Evolutionary conservation across 768 basidiomycete genomes (phyloP), one percentile per base, ranked within the genome.

Genomic region (Mycena olivaceomarginata): DNA sequence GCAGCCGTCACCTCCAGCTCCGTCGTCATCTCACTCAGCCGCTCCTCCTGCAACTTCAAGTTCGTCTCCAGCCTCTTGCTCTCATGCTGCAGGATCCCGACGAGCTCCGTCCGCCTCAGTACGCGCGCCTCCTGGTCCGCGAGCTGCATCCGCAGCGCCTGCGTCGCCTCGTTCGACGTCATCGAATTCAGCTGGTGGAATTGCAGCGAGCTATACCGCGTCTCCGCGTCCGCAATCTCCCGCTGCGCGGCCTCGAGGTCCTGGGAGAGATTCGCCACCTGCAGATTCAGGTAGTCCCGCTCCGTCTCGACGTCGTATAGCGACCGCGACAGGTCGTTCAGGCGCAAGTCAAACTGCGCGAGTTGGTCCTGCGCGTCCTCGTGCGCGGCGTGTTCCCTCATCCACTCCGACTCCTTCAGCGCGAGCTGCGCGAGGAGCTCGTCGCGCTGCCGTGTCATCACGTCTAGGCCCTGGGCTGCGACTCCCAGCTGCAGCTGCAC

Each of bases 71-170:
- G 85, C 46, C 94, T 91, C 79, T 90, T 90, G 78, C 94, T 94
- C 76, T 96, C 96, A 79, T 96, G 94, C 75, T 95, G 95, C 72
- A 94, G 94, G 67, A 94, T 89, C 13, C 92, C 93, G 79, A 96
- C 93, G 82, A 95, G 94, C 78, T 95, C 93, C 5, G 92, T 95
- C 51, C 93, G 88, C 60, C 94, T 87, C 77, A 89, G 79, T 39
- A 96, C 89, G 10, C 94, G 91, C 15, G 82, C 85, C 78, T 96
- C 93, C 39, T 95, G 91, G 74, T 95, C 93, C 71, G 91, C 89
- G 77, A 96, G 92, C 76, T 95, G 94, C 12, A 89, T 86, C 51
- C 90, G 90, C 51, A 96, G 86, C 20, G 91, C 86, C 7, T 86
- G 88, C 37, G 89, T 89, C 12, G 90, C 91, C 74, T 92, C 90